These are phyloP conservation scores for Adenanthera pavonina DNA, from an alignment of 306 rosid species.

Conservation along the genomic window DNA sequence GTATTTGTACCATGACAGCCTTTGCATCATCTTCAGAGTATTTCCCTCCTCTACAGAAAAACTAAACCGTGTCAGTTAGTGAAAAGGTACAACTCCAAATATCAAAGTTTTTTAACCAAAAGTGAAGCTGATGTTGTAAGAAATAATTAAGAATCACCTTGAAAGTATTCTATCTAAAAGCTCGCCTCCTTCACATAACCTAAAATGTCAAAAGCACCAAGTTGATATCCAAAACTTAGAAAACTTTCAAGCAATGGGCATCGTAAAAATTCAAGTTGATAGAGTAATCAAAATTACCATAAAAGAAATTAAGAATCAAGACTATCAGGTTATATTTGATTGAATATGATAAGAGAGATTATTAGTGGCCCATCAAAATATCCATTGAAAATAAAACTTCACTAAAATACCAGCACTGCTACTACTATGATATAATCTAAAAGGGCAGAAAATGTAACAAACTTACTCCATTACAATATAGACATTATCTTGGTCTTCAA, in stretches of 20 bases:
- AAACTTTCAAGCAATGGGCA: background rate
- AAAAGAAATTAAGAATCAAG: background rate
- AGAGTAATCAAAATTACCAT: background rate
- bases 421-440: conserved; percentile 1
- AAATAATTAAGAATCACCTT: conserved; percentile 51
- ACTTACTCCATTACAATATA: conserved; percentile 83
- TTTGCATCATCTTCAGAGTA: conserved; percentile 82
- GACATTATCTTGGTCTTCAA: conserved; percentile 79
- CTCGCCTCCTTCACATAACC: conserved; percentile 86
- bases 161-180: conserved; percentile 77
- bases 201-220: conserved; percentile 42
- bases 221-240: background rate
- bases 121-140: background rate
- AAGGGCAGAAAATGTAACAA: conserved; percentile 33
- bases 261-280: background rate
- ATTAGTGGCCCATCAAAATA: background rate
- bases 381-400: background rate
- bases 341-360: background rate
- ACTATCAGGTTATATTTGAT: background rate
- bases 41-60: conserved; percentile 64
- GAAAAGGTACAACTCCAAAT: conserved; percentile 24
- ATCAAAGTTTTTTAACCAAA: background rate
- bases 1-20: conserved; percentile 68
- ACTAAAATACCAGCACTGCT: background rate
- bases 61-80: background rate